A percentile compares a stretch with the other conserved stretches of the same genome.
Evolutionary conservation across 2,329 filamentous ascomycete species (phyloP).

Genomic region (Cladosporium austrohemisphaericum): DNA sequence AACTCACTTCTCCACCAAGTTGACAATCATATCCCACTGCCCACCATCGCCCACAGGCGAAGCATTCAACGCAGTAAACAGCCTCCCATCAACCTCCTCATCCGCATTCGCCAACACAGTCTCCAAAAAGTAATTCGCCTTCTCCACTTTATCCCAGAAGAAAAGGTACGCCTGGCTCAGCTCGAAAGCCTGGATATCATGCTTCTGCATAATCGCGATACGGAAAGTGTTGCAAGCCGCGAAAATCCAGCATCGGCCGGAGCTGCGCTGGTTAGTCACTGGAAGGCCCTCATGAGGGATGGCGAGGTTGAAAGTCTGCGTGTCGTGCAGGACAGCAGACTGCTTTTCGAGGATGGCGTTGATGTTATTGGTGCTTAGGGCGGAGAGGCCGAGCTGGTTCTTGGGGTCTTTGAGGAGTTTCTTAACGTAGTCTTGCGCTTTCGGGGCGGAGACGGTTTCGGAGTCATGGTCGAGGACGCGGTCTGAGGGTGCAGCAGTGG

Average conservation of each 20-base stretch:
- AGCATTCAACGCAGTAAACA: conserved; percentile 66
- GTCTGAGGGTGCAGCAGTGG: conserved; percentile 20
- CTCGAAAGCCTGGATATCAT: conserved; percentile 74
- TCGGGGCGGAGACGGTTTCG: conserved; percentile 28
- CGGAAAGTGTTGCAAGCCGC: conserved; percentile 89
- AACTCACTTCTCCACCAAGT: conserved; percentile 78
- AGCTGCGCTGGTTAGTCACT: conserved; percentile 78
- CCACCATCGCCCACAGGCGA: conserved; percentile 75
- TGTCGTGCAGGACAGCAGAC: conserved; percentile 61
- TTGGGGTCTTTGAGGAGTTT: conserved; percentile 34
- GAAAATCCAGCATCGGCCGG: conserved; percentile 87
- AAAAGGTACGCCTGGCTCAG: conserved; percentile 85
- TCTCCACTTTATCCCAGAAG: conserved; percentile 93
- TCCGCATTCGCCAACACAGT: conserved; percentile 71
- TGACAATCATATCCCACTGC: conserved; percentile 88
- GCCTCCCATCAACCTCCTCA: conserved; percentile 66
- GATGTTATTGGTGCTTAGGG: conserved; percentile 65
- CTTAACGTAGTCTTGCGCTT: conserved; percentile 30
- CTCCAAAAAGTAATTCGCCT: conserved; percentile 85
- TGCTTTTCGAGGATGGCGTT: conserved; percentile 63
- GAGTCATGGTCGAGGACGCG: conserved; percentile 18
- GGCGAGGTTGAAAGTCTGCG: conserved; percentile 77
- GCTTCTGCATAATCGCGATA: conserved; percentile 80
- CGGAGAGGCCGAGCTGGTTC: conserved; percentile 71
- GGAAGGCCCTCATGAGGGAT: conserved; percentile 79